phyloP scores from a whole-genome alignment of 116 monocot species.

The Phalaenopsis hybrid region DNA sequence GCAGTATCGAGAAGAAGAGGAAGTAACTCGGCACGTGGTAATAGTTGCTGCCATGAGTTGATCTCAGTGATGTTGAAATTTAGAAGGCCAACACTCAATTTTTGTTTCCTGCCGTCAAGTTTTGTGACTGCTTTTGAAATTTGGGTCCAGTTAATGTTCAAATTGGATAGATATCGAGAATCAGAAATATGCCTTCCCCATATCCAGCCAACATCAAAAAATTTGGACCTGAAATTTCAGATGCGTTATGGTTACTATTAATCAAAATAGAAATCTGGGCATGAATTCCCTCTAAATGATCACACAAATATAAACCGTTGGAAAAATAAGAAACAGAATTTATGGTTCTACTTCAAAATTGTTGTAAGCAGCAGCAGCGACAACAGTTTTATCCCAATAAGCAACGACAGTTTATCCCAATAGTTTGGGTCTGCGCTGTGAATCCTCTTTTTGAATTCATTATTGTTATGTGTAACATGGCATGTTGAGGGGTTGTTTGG shows the following conservation, averaged over 20 bases:
- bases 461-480: no score
- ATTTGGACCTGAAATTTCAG: constrained; percentile 21
- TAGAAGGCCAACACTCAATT: constrained; percentile 38
- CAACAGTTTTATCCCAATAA: no score
- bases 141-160: constrained; percentile 43
- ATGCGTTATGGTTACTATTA: not conserved
- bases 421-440: no score
- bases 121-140: constrained; percentile 30
- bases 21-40: constrained; percentile 28
- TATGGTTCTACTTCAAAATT: no score
- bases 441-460: no score
- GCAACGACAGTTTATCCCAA: no score
- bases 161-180: constrained; percentile 38
- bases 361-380: no score
- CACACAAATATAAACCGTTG: no score
- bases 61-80: constrained; percentile 65
- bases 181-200: constrained; percentile 36
- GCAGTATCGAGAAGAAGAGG: constrained; percentile 35
- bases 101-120: constrained; percentile 14
- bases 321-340: no score
- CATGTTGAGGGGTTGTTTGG: no score
- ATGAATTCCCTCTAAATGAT: not conserved
- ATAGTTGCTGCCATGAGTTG: constrained; percentile 46
- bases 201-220: constrained; percentile 48
- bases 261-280: not conserved